Base-by-base conservation (phyloP, 164 flowering plant genomes). In the Umbellularia californica region DNA sequence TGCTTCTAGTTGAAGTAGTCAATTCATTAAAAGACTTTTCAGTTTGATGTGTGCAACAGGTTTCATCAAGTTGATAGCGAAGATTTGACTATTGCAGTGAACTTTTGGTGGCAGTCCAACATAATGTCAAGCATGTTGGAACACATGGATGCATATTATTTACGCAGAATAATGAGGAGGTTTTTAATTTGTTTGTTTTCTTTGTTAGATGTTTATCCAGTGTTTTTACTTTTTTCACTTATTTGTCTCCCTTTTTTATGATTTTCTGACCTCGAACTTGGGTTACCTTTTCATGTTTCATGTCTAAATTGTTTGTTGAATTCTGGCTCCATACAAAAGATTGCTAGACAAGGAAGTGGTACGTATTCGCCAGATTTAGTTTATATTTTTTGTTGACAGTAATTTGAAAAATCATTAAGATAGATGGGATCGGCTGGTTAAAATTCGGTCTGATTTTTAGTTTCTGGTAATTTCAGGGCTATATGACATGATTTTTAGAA, bases 51-150 rank as follows among this genome's bases (percentile, higher is more conserved):
- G 65, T 81, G 72, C 27, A 68, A 28, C 85, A 95, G 99, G 98
- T 94, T 84, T 76, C 99, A 94, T 81, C 99, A 96, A 82, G 93
- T 94, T 75, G 94, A 96, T 78, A 96, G 99, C 80, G 87, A 84
- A 76, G 84, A 86, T 70, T 78, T 96, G 78, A 96, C 98, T 33
- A 88, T 94, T 74, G 97, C 91, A 28, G 87, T 96, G 51, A 96
- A 94, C 84, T 88, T 92, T 79, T 96, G 98, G 99, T 96, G 99
- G 99, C 89, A 77, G 72, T 94, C 99, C 71, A 71, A 79, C 72
- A 80, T 84, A 50, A 89, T 91, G 87, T 87, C 89, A 65, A 77
- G 81, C 82, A 84, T 93, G 88, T 70, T 78, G 76, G 92, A 92
- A 62, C 97, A 94, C 84, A 96, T 94, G 99, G 98, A 96, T 89